phyloP scores from a whole-genome alignment of 495 filamentous ascomycete species.

The Cairneyella variabilis region DNA sequence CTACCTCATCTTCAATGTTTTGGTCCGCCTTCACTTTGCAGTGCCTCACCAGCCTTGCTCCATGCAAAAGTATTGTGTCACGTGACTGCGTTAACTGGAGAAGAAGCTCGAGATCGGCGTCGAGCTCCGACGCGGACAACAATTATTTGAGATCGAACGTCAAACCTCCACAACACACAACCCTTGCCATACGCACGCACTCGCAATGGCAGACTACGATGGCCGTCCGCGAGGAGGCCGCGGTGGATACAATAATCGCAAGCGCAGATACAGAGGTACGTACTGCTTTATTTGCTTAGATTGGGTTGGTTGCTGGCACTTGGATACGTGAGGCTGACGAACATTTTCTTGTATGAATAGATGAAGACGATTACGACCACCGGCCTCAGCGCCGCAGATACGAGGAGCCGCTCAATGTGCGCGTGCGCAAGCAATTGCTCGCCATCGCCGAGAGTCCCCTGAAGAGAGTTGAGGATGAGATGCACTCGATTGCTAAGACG shows the following conservation, averaged over 20 bases:
- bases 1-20: too few species aligned
- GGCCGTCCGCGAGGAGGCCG: conserved; percentile 53
- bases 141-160: neutral
- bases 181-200: too few species aligned
- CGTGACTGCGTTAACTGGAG: neutral
- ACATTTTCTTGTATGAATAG: conserved; percentile 30
- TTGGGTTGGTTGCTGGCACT: too few species aligned
- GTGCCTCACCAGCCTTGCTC: too few species aligned
- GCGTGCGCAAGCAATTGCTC: conserved; percentile 76
- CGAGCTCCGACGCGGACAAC: neutral
- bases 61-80: too few species aligned
- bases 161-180: neutral
- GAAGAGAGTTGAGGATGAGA: conserved; percentile 77
- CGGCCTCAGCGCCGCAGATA: conserved; percentile 73
- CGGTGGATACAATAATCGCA: conserved; percentile 65
- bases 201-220: conserved; percentile 82
- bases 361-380: conserved; percentile 71
- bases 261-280: conserved; percentile 53
- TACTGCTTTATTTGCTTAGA: conserved; percentile 21
- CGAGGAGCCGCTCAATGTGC: conserved; percentile 71
- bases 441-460: conserved; percentile 83
- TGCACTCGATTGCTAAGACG: conserved; percentile 66
- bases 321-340: conserved; percentile 24
- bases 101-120: neutral
- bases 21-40: too few species aligned